Conservation (phyloP, 176 grass and related monocot genomes). For the Musa beccarii region DNA sequence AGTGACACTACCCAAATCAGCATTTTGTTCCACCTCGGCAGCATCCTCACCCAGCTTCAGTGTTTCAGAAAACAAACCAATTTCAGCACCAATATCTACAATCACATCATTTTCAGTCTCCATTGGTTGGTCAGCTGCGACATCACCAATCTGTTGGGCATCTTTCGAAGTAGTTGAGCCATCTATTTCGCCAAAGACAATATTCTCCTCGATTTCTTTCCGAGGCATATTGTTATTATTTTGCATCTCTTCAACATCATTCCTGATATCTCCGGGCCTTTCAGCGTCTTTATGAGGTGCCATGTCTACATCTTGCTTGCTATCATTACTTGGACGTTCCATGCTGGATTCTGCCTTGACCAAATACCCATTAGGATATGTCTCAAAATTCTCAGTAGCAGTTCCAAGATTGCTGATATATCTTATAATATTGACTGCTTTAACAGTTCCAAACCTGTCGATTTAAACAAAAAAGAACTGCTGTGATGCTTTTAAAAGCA, state of each 20-base stretch:
- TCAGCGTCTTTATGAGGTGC: not conserved
- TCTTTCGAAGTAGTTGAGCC: not conserved
- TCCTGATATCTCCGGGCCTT: not conserved
- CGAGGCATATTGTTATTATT: conserved; percentile 4
- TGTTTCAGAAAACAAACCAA: not conserved
- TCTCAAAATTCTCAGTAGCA: conserved; percentile 7
- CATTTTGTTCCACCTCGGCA: not conserved
- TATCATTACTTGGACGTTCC: conserved; percentile 18
- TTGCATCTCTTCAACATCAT: conserved; percentile 8
- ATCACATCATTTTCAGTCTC: not conserved
- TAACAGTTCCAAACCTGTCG: conserved; percentile 93
- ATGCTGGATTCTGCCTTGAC: conserved; percentile 19
- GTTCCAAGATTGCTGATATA: conserved; percentile 20
- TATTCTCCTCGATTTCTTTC: conserved; percentile 23
- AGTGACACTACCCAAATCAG: too few species aligned
- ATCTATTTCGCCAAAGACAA: not conserved
- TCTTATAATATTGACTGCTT: conserved; percentile 54
- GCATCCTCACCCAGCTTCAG: conserved; percentile 4
- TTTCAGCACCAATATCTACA: not conserved
- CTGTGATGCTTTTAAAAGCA: conserved; percentile 8
- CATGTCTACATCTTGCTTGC: conserved; percentile 9
- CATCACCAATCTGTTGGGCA: not conserved
- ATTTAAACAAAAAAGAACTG: conserved; percentile 20
- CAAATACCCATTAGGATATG: conserved; percentile 22
- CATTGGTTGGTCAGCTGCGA: not conserved